Percentiles rank a stretch among this genome's conserved stretches.
Evolutionary conservation across 768 basidiomycete species (phyloP).

Genomic region (Wakefieldia striispora): DNA sequence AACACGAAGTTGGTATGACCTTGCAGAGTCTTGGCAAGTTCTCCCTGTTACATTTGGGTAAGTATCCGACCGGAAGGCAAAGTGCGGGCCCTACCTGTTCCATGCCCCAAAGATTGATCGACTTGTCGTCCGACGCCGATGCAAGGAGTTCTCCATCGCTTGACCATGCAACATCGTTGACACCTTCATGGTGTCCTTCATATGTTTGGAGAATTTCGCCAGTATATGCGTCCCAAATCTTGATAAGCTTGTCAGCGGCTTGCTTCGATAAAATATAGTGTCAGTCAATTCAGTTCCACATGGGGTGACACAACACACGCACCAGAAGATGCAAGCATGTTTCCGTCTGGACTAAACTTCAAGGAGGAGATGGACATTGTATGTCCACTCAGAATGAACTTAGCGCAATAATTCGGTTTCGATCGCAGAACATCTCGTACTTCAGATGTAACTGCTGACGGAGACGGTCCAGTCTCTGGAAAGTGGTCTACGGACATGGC

Average conservation of each 20-base stretch:
- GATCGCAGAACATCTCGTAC: slow-evolving; percentile 3
- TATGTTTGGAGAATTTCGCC: slow-evolving; percentile 74
- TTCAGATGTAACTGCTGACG: not conserved
- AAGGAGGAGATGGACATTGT: slow-evolving; percentile 77
- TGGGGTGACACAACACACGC: slow-evolving; percentile 28
- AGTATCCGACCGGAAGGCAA: slow-evolving; percentile 1
- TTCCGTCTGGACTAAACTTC: slow-evolving; percentile 87
- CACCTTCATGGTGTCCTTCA: slow-evolving; percentile 73
- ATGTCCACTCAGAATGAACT: slow-evolving; percentile 77
- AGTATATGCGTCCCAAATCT: slow-evolving; percentile 73
- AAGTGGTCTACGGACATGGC: slow-evolving; percentile 6
- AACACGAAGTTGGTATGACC: slow-evolving; percentile 96
- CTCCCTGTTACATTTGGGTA: slow-evolving; percentile 39
- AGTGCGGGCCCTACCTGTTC: slow-evolving; percentile 46
- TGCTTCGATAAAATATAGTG: slow-evolving; percentile 39
- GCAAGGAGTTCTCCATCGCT: slow-evolving; percentile 79
- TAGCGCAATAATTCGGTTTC: slow-evolving; percentile 54
- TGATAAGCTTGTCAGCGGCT: slow-evolving; percentile 84
- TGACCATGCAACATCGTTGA: slow-evolving; percentile 92
- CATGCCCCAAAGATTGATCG: slow-evolving; percentile 81
- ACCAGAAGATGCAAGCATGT: slow-evolving; percentile 83
- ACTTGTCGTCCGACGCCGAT: slow-evolving; percentile 92
- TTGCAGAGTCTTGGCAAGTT: slow-evolving; percentile 60
- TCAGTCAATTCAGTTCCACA: slow-evolving; percentile 11
- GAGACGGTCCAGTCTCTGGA: slow-evolving; percentile 1